These are phyloP conservation scores for Coelastrella sp. DNA, from an alignment of 139 green algal species.

Conservation along the genomic window DNA sequence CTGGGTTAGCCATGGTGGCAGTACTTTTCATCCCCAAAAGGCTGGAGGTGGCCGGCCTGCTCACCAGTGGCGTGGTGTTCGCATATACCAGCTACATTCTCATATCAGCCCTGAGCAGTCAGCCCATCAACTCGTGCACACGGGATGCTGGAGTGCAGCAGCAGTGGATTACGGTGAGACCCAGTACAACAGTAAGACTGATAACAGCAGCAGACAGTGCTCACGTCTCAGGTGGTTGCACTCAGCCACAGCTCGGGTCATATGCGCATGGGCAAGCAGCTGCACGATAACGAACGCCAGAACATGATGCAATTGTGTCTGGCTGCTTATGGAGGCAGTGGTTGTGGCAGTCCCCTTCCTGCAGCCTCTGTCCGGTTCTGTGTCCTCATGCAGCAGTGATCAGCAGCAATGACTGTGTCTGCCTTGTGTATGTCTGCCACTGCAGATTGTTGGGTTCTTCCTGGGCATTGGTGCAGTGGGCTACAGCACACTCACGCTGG, in stretches of 20 bases:
- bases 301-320: too few relatives aligned
- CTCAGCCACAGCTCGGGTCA: too few relatives aligned
- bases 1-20: constrained; percentile 67
- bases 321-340: background rate
- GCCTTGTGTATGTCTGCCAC: background rate
- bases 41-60: constrained; percentile 36
- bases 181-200: background rate
- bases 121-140: constrained; percentile 59
- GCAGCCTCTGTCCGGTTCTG: background rate
- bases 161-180: constrained; percentile 50
- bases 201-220: background rate
- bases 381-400: background rate
- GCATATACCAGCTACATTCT: constrained; percentile 77
- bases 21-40: constrained; percentile 72
- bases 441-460: constrained; percentile 68
- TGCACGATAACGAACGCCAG: too few relatives aligned
- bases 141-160: constrained; percentile 29
- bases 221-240: too few relatives aligned
- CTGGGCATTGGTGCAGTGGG: constrained; percentile 62
- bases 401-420: background rate
- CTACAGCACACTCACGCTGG: constrained; percentile 58
- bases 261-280: too few relatives aligned
- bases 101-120: constrained; percentile 74
- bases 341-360: background rate
- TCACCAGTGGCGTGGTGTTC: constrained; percentile 66